Base-by-base conservation (phyloP, 768 basidiomycete species). In the Lactarius psammicola region DNA sequence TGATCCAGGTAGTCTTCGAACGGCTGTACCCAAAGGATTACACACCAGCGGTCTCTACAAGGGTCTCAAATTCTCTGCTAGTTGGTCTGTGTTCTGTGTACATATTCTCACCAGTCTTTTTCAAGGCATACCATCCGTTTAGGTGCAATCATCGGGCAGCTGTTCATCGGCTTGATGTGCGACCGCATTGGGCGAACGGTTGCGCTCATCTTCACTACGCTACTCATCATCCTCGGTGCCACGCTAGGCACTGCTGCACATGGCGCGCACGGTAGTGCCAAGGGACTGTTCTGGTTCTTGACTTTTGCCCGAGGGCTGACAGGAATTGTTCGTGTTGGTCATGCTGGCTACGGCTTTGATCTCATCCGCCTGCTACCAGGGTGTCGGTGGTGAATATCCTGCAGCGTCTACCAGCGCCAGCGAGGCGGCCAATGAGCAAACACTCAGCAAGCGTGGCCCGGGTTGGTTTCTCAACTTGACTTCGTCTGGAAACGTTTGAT, bases 321-420 rank as follows among this genome's bases (percentile, higher is more conserved):
- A 28, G 87, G 87, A 23, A 76, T 88, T 55, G 86, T 87, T 68
- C 72, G 83, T 74, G 38, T 28, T 60, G n/a, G 23, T 46, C 33
- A 4, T 31, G 33, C 46, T 49, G 13, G 42, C 59, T 53, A n/a
- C 30, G 26, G 4, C n/a, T 46, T 44, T 7, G 46, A 56, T 23
- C 58, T 68, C 34, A 62, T 38, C 61, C 11, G 20, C 28, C 18
- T 60, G 11, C 23, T 26, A 42, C 20, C 62, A 87, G 81, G 89
- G 89, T 64, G 88, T 88, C 17, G 88, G 89, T 40, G 89, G 89
- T 31, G 89, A 91, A 76, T 91, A 92, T 74, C 89, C 89, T 0
- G 87, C 87, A 7, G 87, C 85, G 7, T 86, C 85, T 0, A 86
- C 87, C 0, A 83, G 83, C 46, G 88, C 88, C 4, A 83, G 82